Conservation (phyloP, 2,329 filamentous ascomycete genomes). For the Aspergillus pseudoviridinutans region DNA sequence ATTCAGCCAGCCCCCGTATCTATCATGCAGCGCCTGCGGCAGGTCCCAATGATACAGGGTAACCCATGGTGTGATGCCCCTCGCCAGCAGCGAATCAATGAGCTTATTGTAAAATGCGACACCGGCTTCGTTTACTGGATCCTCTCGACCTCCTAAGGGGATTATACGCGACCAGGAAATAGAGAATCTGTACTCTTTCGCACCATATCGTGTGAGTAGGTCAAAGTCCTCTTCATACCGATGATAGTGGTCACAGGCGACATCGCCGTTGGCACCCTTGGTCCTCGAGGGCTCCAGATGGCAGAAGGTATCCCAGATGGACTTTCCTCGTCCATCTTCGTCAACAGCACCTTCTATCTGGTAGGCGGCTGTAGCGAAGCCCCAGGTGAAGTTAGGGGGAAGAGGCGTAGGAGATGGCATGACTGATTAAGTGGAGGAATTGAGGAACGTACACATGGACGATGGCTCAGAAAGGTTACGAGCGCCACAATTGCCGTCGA, state of each 20-base stretch:
- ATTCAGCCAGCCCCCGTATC: conserved; percentile 27
- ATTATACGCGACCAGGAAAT: conserved; percentile 46
- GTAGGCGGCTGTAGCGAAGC: conserved; percentile 36
- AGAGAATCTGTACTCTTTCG: conserved; percentile 36
- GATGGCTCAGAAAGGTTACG: not conserved
- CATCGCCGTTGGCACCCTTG: conserved; percentile 41
- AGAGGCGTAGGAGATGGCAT: not conserved
- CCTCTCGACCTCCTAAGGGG: conserved; percentile 39
- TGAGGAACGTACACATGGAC: not conserved
- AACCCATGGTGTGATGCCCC: conserved; percentile 38
- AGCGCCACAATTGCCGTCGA: not conserved
- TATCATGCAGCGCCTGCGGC: conserved; percentile 32
- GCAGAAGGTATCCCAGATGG: conserved; percentile 36
- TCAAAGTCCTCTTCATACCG: conserved; percentile 42
- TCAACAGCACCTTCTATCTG: conserved; percentile 42
- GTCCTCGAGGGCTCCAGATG: conserved; percentile 28
- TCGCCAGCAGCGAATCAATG: conserved; percentile 37
- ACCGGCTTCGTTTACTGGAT: conserved; percentile 41
- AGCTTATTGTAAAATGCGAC: conserved; percentile 45
- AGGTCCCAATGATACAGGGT: conserved; percentile 43
- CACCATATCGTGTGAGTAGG: conserved; percentile 23
- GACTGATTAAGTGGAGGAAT: not conserved
- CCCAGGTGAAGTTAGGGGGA: conserved; percentile 34
- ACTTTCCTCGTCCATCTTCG: conserved; percentile 34
- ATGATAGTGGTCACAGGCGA: conserved; percentile 46